A percentile compares a stretch with the other conserved stretches of the same genome.
Evolutionary conservation across 83 land plant species (phyloP).

Genomic region (Picea mariana): DNA sequence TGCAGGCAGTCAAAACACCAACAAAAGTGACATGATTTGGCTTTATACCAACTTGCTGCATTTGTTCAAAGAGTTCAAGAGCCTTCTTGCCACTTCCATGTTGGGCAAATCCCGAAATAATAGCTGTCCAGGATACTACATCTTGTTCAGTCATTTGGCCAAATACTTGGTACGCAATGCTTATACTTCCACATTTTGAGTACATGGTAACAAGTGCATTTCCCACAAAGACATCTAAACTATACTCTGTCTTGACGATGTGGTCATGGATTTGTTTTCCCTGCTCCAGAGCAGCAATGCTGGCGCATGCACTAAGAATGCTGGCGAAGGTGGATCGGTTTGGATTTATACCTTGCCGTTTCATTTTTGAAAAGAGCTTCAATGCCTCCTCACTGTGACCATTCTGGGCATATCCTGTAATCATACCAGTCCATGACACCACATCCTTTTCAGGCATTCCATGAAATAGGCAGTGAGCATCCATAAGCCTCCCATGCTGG

Average conservation of each 20-base stretch:
- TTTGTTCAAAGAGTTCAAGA: slow-evolving; percentile 39
- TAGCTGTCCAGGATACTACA: slow-evolving; percentile 46
- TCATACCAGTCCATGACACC: slow-evolving; percentile 54
- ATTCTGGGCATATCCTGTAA: slow-evolving; percentile 26
- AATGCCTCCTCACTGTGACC: slow-evolving; percentile 3
- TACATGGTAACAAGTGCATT: slow-evolving; percentile 59
- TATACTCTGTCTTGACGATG: slow-evolving; percentile 26
- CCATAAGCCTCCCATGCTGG: slow-evolving; percentile 29
- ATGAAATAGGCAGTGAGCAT: slow-evolving; percentile 30
- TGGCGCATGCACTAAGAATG: slow-evolving; percentile 46
- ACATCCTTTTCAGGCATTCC: slow-evolving; percentile 45
- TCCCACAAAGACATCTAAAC: slow-evolving; percentile 18
- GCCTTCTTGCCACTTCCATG: slow-evolving; percentile 45
- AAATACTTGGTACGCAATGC: slow-evolving; percentile 33
- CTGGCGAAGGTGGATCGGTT: slow-evolving; percentile 34
- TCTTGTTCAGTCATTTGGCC: slow-evolving; percentile 29
- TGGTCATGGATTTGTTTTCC: slow-evolving; percentile 47
- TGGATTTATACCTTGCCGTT: neutral
- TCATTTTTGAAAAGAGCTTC: neutral
- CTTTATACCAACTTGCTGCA: slow-evolving; percentile 28
- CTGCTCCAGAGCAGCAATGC: slow-evolving; percentile 27
- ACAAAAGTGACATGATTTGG: slow-evolving; percentile 39
- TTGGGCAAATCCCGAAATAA: slow-evolving; percentile 43
- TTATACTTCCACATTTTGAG: slow-evolving; percentile 47
- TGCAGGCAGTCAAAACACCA: slow-evolving; percentile 17